These are phyloP conservation scores for Suillus spraguei DNA, from an alignment of 768 basidiomycete genomes.

Conservation along the genomic window DNA sequence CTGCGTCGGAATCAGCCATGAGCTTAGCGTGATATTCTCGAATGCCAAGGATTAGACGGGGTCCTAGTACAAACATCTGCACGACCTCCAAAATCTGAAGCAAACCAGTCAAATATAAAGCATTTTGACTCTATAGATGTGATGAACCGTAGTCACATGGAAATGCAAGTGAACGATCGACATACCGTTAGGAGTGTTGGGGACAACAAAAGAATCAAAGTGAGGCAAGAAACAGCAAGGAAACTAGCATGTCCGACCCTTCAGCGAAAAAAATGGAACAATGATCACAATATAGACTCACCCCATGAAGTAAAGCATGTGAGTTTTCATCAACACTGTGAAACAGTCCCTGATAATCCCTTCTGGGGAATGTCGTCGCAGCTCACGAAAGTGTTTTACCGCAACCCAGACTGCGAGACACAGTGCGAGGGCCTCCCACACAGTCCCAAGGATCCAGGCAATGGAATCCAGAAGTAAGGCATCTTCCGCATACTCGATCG, in stretches of 20 bases:
- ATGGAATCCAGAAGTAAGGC: not conserved
- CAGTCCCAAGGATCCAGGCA: not conserved
- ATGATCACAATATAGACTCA: not conserved
- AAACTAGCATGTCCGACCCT: not conserved
- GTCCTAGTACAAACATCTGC: not conserved
- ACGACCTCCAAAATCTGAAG: not conserved
- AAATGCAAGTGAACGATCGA: no score
- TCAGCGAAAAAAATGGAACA: not conserved
- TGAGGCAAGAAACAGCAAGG: not conserved
- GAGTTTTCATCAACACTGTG: not conserved
- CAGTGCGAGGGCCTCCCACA: not conserved
- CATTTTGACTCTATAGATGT: accelerated
- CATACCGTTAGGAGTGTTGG: not conserved
- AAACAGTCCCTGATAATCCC: not conserved
- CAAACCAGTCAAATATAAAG: accelerated
- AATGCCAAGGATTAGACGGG: not conserved
- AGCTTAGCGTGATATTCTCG: not conserved
- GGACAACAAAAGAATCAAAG: accelerated
- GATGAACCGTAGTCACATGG: not conserved
- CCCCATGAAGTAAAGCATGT: not conserved
- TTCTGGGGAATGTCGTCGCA: not conserved
- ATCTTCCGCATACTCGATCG: not conserved
- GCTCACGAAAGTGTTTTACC: not conserved
- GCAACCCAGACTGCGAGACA: not conserved
- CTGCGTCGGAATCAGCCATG: not conserved